A percentile compares a stretch with the other conserved stretches of the same genome.
These are phyloP conservation scores for Raddia distichophylla DNA, from an alignment of 176 grass and related monocot species.

Conservation along the genomic window DNA sequence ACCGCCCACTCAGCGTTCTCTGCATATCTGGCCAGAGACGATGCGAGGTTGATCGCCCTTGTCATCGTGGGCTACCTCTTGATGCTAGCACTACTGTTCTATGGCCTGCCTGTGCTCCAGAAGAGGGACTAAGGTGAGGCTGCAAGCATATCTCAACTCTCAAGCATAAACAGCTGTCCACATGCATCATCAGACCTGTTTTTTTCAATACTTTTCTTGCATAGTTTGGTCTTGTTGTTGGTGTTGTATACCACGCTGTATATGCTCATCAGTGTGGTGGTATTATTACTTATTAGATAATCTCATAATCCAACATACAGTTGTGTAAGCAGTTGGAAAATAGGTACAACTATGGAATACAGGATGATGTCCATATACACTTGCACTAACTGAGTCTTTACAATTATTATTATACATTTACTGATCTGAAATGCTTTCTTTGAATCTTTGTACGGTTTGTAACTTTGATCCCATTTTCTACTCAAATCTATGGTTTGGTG, in stretches of 20 bases:
- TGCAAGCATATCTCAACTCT: not conserved
- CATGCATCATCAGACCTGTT: not conserved
- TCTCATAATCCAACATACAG: not conserved
- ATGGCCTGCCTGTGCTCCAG: conserved; percentile 6
- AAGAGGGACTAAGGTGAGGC: conserved; percentile 35
- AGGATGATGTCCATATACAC: conserved; percentile 4
- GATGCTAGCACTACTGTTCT: conserved; percentile 40
- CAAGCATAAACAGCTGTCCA: not conserved
- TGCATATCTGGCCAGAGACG: conserved; percentile 30
- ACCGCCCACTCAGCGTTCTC: conserved; percentile 39
- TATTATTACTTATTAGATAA: no score
- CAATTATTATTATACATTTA: conserved; percentile 32
- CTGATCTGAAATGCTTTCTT: conserved; percentile 22
- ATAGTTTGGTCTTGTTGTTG: not conserved
- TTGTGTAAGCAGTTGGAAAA: not conserved
- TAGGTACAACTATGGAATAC: not conserved
- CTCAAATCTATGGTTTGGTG: not conserved
- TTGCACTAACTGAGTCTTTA: conserved; percentile 20
- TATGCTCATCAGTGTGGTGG: not conserved
- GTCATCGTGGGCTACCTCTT: conserved; percentile 42
- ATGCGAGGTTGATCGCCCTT: conserved; percentile 25
- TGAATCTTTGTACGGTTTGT: conserved; percentile 27
- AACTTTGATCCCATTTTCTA: not conserved
- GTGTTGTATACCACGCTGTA: not conserved
- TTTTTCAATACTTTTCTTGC: conserved; percentile 4